Percentiles rank a stretch among this genome's conserved stretches.
These are phyloP conservation scores for Dissophora globulifera DNA, from an alignment of 192 early-diverging fungal species.

Conservation along the genomic window DNA sequence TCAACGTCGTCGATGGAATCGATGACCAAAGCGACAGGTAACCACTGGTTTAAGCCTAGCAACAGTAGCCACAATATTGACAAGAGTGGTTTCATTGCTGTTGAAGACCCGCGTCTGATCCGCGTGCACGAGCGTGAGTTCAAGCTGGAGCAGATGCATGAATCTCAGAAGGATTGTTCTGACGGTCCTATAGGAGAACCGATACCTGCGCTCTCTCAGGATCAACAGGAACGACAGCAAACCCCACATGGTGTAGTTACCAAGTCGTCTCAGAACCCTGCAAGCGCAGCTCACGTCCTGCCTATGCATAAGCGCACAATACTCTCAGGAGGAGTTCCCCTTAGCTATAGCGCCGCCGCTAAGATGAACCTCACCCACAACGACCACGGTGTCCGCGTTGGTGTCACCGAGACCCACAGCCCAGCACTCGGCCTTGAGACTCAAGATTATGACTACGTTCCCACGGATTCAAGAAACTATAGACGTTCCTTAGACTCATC, in stretches of 20 bases:
- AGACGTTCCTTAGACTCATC: slow-evolving; percentile 1
- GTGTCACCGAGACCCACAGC: background rate
- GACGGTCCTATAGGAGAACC: no score
- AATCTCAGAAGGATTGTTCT: no score
- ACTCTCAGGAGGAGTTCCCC: background rate
- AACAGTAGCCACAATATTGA: background rate
- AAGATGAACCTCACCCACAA: slow-evolving; percentile 2
- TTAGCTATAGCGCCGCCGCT: slow-evolving; percentile 16
- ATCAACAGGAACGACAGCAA: background rate
- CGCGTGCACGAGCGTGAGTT: background rate
- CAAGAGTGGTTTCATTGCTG: slow-evolving; percentile 19
- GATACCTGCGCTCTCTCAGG: background rate
- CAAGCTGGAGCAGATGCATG: background rate
- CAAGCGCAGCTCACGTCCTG: background rate
- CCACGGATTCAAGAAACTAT: background rate
- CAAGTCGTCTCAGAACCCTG: background rate
- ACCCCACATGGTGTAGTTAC: no score
- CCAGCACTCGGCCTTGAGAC: no score
- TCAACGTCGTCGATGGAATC: no score
- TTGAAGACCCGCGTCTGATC: background rate
- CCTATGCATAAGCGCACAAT: background rate
- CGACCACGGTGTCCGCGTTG: slow-evolving; percentile 8
- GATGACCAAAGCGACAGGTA: no score
- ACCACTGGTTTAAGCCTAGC: slow-evolving; percentile 6
- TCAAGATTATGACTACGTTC: no score